phyloP scores from a whole-genome alignment of 805 yeast genomes.

The Allodekkera sacchari region DNA sequence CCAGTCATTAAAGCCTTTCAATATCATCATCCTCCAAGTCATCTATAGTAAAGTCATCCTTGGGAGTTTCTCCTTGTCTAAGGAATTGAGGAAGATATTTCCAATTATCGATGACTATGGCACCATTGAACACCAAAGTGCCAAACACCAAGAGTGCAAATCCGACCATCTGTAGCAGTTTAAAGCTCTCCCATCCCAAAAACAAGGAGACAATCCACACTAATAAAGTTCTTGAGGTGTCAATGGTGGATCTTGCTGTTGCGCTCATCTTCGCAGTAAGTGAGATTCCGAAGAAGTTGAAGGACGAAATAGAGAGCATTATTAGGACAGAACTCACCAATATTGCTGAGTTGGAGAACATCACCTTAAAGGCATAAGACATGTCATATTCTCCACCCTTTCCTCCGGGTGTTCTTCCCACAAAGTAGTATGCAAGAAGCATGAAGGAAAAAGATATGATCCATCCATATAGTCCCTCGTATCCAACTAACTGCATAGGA shows the following conservation, averaged over 20 bases:
- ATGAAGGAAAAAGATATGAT: slow-evolving; percentile 35
- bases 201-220: slow-evolving; percentile 67
- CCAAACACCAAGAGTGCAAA: slow-evolving; percentile 60
- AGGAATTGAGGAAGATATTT: slow-evolving; percentile 39
- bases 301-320: slow-evolving; percentile 63
- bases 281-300: slow-evolving; percentile 68
- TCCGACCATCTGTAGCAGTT: slow-evolving; percentile 53
- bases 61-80: slow-evolving; percentile 20
- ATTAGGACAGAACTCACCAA: slow-evolving; percentile 48
- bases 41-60: slow-evolving; percentile 22
- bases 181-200: slow-evolving; percentile 71
- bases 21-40: slow-evolving; percentile 34
- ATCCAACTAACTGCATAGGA: slow-evolving; percentile 62
- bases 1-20: slow-evolving; percentile 25
- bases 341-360: slow-evolving; percentile 36
- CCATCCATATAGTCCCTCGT: slow-evolving; percentile 65
- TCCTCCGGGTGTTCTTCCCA: slow-evolving; percentile 33
- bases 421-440: slow-evolving; percentile 32
- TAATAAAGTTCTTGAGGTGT: slow-evolving; percentile 63
- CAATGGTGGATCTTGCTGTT: slow-evolving; percentile 72
- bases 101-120: slow-evolving; percentile 45
- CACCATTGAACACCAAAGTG: slow-evolving; percentile 67
- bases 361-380: slow-evolving; percentile 38
- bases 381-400: slow-evolving; percentile 48
- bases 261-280: slow-evolving; percentile 61